A percentile compares a stretch with the other conserved stretches of the same genome.
phyloP scores from a whole-genome alignment of 257 asterid genomes.

The Sherardia arvensis region DNA sequence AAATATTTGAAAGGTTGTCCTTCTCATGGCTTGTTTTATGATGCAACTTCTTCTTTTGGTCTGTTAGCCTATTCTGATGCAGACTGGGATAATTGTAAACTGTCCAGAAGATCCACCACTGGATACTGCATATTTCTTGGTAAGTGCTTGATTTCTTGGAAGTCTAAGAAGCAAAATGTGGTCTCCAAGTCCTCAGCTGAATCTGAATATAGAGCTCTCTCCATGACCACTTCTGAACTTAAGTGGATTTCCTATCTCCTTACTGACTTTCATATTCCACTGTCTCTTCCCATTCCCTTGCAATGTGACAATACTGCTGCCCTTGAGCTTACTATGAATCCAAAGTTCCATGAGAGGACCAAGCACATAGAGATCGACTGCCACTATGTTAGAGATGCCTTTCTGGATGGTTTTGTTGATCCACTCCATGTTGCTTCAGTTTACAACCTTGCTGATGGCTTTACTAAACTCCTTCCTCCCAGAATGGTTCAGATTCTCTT shows the following conservation, averaged over 20 bases:
- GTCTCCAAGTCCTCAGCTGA: neutral
- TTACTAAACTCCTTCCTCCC: too few species aligned
- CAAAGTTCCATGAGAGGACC: neutral
- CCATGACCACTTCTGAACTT: neutral
- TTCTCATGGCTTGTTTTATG: too few species aligned
- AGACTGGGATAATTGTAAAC: neutral
- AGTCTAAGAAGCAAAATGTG: too few species aligned
- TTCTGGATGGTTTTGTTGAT: too few species aligned
- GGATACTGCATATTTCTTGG: neutral
- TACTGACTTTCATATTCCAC: neutral
- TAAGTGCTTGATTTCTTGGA: too few species aligned
- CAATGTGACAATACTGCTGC: neutral
- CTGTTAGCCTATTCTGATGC: neutral
- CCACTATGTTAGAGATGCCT: too few species aligned
- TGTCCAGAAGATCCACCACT: neutral
- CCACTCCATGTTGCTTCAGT: too few species aligned
- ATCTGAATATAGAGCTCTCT: neutral
- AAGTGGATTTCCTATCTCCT: neutral
- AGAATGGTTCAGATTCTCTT: too few species aligned
- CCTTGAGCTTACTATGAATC: neutral
- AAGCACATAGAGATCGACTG: neutral
- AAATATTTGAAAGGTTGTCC: too few species aligned
- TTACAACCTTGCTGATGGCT: too few species aligned
- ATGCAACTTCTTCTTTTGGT: too few species aligned
- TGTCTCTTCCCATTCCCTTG: too few species aligned